A percentile compares a stretch with the other conserved stretches of the same genome.
Evolutionary conservation across 305 asterid genomes (phyloP).

Genomic region (Solanum hybrid): DNA sequence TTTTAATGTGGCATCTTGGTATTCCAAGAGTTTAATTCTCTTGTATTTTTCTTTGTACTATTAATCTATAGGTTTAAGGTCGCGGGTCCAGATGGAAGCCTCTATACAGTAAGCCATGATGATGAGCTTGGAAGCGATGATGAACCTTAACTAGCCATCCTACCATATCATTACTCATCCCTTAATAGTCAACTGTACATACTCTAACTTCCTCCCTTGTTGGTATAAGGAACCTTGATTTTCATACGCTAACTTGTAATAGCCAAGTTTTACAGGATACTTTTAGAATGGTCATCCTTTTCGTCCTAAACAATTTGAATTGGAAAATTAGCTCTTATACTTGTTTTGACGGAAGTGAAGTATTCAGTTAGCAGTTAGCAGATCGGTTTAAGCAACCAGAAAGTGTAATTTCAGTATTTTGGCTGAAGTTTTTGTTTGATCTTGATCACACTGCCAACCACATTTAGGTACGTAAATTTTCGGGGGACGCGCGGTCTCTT

Average conservation of each 20-base stretch:
- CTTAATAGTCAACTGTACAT: conserved; percentile 24
- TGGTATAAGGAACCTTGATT: background rate
- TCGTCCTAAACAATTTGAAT: background rate
- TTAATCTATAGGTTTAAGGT: conserved; percentile 46
- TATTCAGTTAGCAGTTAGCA: background rate
- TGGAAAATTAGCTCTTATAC: background rate
- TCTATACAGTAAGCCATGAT: conserved; percentile 17
- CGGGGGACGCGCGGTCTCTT: background rate
- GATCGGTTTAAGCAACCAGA: background rate
- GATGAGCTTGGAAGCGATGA: conserved; percentile 22
- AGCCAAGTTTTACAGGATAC: conserved; percentile 12
- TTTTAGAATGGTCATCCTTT: conserved; percentile 8
- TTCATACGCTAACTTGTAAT: background rate
- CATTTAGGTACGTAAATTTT: background rate
- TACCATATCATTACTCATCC: background rate
- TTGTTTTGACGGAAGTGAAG: background rate
- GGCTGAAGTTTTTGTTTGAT: background rate
- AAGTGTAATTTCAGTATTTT: background rate
- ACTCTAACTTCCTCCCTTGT: conserved; percentile 11
- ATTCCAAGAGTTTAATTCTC: background rate
- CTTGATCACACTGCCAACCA: background rate
- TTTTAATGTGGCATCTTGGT: background rate
- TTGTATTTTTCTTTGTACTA: background rate
- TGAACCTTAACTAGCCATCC: conserved; percentile 24
- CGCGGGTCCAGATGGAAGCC: conserved; percentile 65